Evolutionary conservation across 306 rosid genomes (phyloP), one percentile per base, ranked within the genome.

Genomic region (Trifolium pratense): DNA sequence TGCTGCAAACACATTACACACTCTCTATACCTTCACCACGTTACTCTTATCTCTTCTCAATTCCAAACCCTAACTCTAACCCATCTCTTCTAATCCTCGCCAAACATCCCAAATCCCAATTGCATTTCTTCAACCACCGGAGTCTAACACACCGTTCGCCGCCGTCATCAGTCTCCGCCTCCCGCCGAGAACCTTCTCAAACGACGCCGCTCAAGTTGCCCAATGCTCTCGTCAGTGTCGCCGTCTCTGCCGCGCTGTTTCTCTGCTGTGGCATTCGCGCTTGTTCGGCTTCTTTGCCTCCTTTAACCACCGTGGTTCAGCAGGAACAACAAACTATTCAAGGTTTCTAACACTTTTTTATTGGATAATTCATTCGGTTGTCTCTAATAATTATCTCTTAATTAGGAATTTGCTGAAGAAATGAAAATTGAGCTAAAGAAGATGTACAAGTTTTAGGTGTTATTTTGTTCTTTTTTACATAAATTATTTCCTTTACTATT

Each of bases 231-330:
- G 74, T 81, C 25, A 87, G 79, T 53, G 31, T 88, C 12, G 83
- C 87, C 8, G 76, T 86, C 39, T 86, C 97, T 31, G 82, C 83
- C 17, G 79, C 80, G 1, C 58, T 91, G 77, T 72, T 87, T 56
- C 75, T 91, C 20, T 84, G 92, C 77, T 53, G 87, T 29, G 84
- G 87, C 61, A 48, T 78, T 63, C 96, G 87, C 15, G 45, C 70
- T 34, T 75, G 86, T 77, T 74, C 85, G 26, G 90, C 90, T 15
- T 66, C 84, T 67, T 81, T 83, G 18, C 79, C 78, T 8, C 17
- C 78, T 70, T 75, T 70, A 1, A 69, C 83, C 6, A 15, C 73
- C 7, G 70, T 75, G 3, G 73, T 71, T 78, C 82, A 65, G 23
- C 85, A 85, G 71, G 87, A 85, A 71, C 79, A 85, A 71, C 79